Evolutionary conservation across 148 eudicot genomes (phyloP), one percentile per base, ranked within the genome.

Genomic region (Rhododendron ovatum): DNA sequence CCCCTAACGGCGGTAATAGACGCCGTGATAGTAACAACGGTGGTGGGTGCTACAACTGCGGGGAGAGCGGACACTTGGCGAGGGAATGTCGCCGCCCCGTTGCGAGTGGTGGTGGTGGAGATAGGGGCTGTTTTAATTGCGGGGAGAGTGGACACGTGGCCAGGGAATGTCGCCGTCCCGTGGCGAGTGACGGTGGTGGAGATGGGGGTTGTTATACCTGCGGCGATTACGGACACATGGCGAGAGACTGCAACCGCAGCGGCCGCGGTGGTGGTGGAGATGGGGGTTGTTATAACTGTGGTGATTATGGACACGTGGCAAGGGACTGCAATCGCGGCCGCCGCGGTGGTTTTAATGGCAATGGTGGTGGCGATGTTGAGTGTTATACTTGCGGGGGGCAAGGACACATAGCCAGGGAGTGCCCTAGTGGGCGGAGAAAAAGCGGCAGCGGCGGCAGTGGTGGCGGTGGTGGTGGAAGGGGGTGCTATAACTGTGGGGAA

Each of bases 271-370:
- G 87, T 15, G 82, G 87, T 14, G 85, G 89, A 24, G 87, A 81
- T 2, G 47, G 79, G 1, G 74, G 73, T 1, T 89, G 89, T 82
- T 89, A 82, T 79, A 86, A 30, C 78, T 86, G 90, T 69, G 92
- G 93, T 0, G 90, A 83, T 10, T 53, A 57, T 10, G 92, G 93
- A 13, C 94, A 92, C 81, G 43, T 93, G 10, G 90, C 95, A 5
- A 87, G 94, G 88, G 91, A 94, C 9, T 93, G 96, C 77, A 88
- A 50, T 10, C 39, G 61, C 10, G 87, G 88, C 2, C n/a, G n/a
- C n/a, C 86, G 82, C 47, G 57, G 89, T 7, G 26, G 71, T 13
- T 81, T 87, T 2, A 80, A 87, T 22, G 78, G 86, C 1, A 84
- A 90, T 12, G 83, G 85, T 3, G 85, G 89, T 30, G 71, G 67